Base-by-base conservation (phyloP, 2,329 filamentous ascomycete species). In the Trichoderma guizhouense region DNA sequence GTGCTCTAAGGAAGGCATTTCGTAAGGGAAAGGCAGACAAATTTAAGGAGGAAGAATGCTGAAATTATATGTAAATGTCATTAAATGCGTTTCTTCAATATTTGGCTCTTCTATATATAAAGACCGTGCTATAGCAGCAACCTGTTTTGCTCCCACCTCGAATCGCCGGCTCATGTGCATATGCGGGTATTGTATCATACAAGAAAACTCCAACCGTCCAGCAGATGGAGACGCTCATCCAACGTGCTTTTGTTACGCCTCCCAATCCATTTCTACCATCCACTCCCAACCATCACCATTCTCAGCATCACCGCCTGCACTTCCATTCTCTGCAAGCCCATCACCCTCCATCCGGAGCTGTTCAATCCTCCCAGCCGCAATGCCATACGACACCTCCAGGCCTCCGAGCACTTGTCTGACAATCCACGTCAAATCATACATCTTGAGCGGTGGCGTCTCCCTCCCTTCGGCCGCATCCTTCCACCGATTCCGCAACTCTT, bases 401-500 rank as follows among this genome's bases (percentile, higher is more conserved):
- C 89, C 91, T 0, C 74, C 75, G 66, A 93, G 84, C 11, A 93
- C 85, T 7, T 82, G 81, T 6, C 81, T 79, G 2, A 93, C 81
- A 73, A 93, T 91, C 69, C 82, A 82, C 28, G 88, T 85, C 12
- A 93, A 81, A 69, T 91, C 87, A 74, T 92, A 90, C 74, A 88
- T 86, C 72, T 86, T 85, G 3, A 93, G 81, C 26, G 77, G 79
- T 70, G 78, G 79, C 67, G 78, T 82, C 74, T 80, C 79, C 8
- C 76, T 75, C 1, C 78, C 80, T 70, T 87, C 84, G 47, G 90
- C 88, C 0, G 87, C 90, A 69, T 90, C 88, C 81, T 93, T 93
- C 91, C 91, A 93, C 11, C 88, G 84, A 75, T 93, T 93, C 1
- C 91, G 84, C 71, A 92, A 84, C 74, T 92, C 90, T 78, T 93